Evolutionary conservation across 805 yeast genomes (phyloP).

Genomic region (Wickerhamiella sergipiensis): DNA sequence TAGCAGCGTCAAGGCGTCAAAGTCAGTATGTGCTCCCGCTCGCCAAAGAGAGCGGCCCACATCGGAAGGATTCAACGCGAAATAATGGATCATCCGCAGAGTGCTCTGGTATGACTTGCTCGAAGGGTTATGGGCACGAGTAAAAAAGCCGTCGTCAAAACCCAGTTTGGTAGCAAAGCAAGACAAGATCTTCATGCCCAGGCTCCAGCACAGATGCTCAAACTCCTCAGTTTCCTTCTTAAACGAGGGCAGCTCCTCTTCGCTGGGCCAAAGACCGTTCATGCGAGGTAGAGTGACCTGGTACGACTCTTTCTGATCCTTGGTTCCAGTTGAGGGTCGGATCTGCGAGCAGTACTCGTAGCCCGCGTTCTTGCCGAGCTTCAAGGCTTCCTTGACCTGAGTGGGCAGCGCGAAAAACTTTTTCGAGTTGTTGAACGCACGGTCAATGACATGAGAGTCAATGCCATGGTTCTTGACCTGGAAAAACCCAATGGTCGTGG

Average conservation of each 20-base stretch:
- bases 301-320: constrained; percentile 11
- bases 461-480: constrained; percentile 12
- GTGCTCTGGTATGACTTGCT: constrained; percentile 9
- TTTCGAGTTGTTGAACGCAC: constrained; percentile 6
- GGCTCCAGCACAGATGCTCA: constrained; percentile 6
- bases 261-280: constrained; percentile 9
- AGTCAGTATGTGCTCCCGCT: constrained; percentile 14
- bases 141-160: constrained; percentile 4
- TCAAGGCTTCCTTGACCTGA: constrained; percentile 3
- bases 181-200: constrained; percentile 6
- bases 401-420: constrained; percentile 8
- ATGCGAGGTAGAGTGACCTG: constrained; percentile 10
- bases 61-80: constrained; percentile 1
- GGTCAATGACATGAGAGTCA: constrained; percentile 3
- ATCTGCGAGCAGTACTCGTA: constrained; percentile 11
- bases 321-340: constrained; percentile 13
- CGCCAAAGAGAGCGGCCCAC: constrained; percentile 6
- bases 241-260: constrained; percentile 6
- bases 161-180: constrained; percentile 8
- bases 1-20: constrained; percentile 8
- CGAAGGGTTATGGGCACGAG: constrained; percentile 5
- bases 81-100: constrained; percentile 11
- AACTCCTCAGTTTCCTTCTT: constrained; percentile 1
- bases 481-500: constrained; percentile 10
- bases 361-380: constrained; percentile 7